Evolutionary conservation across 331 rosid genomes (phyloP).

Genomic region (Malus hybrid): DNA sequence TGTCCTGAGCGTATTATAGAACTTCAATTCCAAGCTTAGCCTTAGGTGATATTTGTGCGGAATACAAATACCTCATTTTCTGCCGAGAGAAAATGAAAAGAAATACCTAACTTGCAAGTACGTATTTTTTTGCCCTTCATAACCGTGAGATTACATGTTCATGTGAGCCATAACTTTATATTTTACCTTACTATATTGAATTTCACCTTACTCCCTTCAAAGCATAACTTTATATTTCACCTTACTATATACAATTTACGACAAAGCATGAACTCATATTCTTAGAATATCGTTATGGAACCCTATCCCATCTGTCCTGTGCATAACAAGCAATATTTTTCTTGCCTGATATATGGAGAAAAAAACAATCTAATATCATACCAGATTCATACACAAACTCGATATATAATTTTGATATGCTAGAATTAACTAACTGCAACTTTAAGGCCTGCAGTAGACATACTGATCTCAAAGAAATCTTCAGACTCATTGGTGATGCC

Average conservation of each 20-base stretch:
- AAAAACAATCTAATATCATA: not conserved
- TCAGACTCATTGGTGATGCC: constrained; percentile 91
- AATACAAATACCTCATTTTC: not conserved
- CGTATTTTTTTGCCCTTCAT: not conserved
- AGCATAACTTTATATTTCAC: too few species aligned
- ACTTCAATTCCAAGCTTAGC: not conserved
- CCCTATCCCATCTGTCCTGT: not conserved
- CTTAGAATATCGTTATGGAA: not conserved
- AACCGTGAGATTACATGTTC: not conserved
- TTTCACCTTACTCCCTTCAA: too few species aligned
- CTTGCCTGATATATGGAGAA: not conserved
- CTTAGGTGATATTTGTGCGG: not conserved
- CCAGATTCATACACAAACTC: not conserved
- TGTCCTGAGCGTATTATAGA: not conserved
- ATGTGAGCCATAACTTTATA: not conserved
- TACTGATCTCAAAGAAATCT: constrained; percentile 84
- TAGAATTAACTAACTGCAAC: not conserved
- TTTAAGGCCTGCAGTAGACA: not conserved
- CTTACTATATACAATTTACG: not conserved
- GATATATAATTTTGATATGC: not conserved
- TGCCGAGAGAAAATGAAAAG: not conserved
- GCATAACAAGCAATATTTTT: not conserved
- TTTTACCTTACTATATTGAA: not conserved
- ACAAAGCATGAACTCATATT: not conserved
- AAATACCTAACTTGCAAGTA: not conserved